These are phyloP conservation scores for Albophoma yamanashiensis DNA, from an alignment of 2,329 filamentous ascomycete genomes.

Conservation along the genomic window DNA sequence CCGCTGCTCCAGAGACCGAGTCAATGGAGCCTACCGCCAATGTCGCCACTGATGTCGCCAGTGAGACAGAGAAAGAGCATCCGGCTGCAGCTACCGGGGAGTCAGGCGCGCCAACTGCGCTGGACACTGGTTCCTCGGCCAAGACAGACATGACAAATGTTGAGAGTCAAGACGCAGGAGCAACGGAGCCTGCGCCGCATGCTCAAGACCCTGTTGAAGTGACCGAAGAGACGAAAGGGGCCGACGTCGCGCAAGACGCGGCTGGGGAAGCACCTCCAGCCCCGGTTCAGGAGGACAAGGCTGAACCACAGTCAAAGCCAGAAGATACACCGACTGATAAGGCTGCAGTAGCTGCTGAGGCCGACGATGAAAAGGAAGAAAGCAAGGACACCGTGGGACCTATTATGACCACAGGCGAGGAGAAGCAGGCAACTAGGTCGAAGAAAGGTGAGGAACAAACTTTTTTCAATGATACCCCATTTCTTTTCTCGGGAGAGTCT, in stretches of 20 bases:
- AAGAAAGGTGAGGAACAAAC: conserved; percentile 33
- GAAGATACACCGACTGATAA: background rate
- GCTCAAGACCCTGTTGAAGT: conserved; percentile 1
- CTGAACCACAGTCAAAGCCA: conserved; percentile 18
- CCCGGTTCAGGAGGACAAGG: background rate
- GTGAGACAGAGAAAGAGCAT: background rate
- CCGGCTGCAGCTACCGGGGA: conserved; percentile 7
- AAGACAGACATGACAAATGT: background rate
- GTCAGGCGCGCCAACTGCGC: background rate
- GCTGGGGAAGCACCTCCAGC: background rate
- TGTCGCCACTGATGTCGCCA: background rate
- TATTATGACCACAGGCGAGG: conserved; percentile 19
- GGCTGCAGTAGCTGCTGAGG: conserved; percentile 1
- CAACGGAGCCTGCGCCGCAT: background rate
- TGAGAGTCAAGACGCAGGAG: background rate
- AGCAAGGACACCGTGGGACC: conserved; percentile 28
- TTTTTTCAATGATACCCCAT: conserved; percentile 26
- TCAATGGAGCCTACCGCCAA: conserved; percentile 5
- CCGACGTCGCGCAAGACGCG: background rate
- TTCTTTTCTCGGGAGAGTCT: conserved; percentile 21
- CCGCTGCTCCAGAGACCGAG: conserved; percentile 1
- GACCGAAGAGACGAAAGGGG: conserved; percentile 1
- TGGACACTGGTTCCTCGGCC: background rate
- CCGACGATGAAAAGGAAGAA: conserved; percentile 19
- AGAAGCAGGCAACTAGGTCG: conserved; percentile 17